Evolutionary conservation across 257 asterid genomes (phyloP), one percentile per base, ranked within the genome.

Genomic region (Petunia axillaris): DNA sequence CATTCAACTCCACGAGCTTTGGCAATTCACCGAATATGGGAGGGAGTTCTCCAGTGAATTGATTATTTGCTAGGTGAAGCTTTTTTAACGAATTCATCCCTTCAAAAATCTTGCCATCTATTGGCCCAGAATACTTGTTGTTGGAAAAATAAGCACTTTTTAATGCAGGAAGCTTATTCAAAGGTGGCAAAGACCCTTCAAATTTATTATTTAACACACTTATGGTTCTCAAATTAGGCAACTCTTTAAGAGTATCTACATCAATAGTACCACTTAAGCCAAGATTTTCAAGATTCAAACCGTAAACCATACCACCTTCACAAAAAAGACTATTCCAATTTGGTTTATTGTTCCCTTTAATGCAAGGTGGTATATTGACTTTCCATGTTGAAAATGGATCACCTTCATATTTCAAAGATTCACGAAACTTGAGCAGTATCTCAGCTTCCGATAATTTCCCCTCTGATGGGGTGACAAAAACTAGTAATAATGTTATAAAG

Each of bases 61-160:
- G 60, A 70, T 96, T 96, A 67, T 86, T 58, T 2, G 88, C 87
- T 88, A 96, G 37, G 82, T 94, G 87, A 13, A 96, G 84, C 78
- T 91, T 93, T 91, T 88, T 91, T 83, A 96, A 74, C 4, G 87
- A 87, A 15, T 9, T 0, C 98, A 94, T 92, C 41, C 91, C 95
- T 0, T 48, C 55, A 78, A 96, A 96, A 0, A 78, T 78, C 15
- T 74, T 53, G 1, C 78, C 48, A 3, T 90, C 83, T 65, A 96
- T 91, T 11, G 64, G 86, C 35, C 97, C 98, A 0, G 89, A 87
- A 8, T 94, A 86, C 25, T 81, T 76, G 58, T 96, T 96, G 44
- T 86, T 13, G 0, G 98, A 92, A 41, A 96, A 73, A 57, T 87
- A 93, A 4, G 91, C 35, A 8, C 85, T 74, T 70, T 85, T 93